A percentile compares a stretch with the other conserved stretches of the same genome.
Conservation (phyloP, 176 grass and related monocot genomes). For the Alopecurus myosuroides region DNA sequence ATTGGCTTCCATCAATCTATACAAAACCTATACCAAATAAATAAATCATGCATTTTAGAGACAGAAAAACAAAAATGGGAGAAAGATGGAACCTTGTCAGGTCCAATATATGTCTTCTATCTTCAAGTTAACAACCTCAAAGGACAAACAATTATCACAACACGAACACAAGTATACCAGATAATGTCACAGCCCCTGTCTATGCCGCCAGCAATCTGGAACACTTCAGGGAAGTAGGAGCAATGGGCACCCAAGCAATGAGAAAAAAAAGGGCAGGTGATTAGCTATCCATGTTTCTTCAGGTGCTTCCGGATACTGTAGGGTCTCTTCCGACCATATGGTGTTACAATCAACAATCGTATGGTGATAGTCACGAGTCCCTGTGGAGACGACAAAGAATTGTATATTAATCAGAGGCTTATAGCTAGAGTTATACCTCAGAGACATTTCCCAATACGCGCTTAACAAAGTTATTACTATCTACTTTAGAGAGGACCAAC, state of each 20-base stretch:
- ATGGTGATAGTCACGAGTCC: constrained; percentile 23
- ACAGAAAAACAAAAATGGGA: too few species aligned
- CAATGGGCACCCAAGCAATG: background rate
- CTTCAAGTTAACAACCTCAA: background rate
- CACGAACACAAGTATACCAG: background rate
- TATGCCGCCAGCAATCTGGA: background rate
- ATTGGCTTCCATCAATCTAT: too few species aligned
- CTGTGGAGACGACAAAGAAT: constrained; percentile 22
- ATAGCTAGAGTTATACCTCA: background rate
- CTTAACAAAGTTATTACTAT: background rate
- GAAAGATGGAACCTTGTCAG: too few species aligned
- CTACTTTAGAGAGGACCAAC: constrained; percentile 1
- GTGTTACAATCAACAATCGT: background rate
- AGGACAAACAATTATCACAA: background rate
- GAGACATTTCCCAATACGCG: background rate
- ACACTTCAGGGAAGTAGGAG: background rate
- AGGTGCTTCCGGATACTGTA: background rate
- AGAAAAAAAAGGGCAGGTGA: background rate
- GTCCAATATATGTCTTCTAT: background rate
- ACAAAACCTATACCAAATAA: too few species aligned
- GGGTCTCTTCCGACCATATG: background rate
- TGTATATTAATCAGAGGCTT: background rate
- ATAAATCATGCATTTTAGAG: too few species aligned
- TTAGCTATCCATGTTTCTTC: background rate
- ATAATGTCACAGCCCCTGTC: background rate